Evolutionary conservation across 1,139 yeast species (phyloP).

Genomic region (Debaryomycetaceae sp.): DNA sequence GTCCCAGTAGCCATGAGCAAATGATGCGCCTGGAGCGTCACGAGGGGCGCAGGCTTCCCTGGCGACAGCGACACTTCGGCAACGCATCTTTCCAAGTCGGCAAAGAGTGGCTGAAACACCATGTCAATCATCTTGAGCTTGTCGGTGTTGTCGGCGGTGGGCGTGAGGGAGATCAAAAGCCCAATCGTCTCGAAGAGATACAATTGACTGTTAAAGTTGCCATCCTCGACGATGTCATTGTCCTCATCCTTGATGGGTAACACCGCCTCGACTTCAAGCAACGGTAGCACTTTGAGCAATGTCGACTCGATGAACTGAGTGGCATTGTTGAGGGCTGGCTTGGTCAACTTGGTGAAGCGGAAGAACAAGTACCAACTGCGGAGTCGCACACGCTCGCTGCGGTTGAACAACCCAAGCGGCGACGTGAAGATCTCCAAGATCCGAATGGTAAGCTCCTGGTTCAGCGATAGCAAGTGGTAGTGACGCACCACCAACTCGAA

Average conservation of each 20-base stretch:
- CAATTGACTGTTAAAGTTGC: conserved; percentile 72
- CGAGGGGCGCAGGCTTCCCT: conserved; percentile 19
- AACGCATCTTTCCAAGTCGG: conserved; percentile 65
- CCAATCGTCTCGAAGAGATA: conserved; percentile 83
- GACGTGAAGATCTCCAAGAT: conserved; percentile 77
- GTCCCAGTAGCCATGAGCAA: conserved; percentile 86
- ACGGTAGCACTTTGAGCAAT: conserved; percentile 39
- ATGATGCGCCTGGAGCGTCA: conserved; percentile 78
- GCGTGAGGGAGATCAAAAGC: conserved; percentile 50
- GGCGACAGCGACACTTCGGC: conserved; percentile 7
- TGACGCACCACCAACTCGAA: conserved; percentile 86
- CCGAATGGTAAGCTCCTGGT: conserved; percentile 45
- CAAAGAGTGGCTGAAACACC: conserved; percentile 74
- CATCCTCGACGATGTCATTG: conserved; percentile 51
- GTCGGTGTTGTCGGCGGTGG: conserved; percentile 23
- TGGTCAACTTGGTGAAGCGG: conserved; percentile 74
- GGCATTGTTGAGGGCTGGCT: conserved; percentile 50
- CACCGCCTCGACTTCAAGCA: conserved; percentile 58
- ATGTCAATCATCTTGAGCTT: conserved; percentile 52
- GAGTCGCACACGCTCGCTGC: conserved; percentile 65
- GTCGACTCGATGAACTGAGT: conserved; percentile 28
- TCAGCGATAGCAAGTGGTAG: conserved; percentile 48
- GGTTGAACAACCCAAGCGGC: conserved; percentile 75
- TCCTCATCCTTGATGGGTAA: conserved; percentile 50
- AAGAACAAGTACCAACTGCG: conserved; percentile 90